Percentiles rank a stretch among this genome's conserved stretches.
These are phyloP conservation scores for Beauveria bassiana DNA, from an alignment of 2,329 filamentous ascomycete species.

Conservation along the genomic window DNA sequence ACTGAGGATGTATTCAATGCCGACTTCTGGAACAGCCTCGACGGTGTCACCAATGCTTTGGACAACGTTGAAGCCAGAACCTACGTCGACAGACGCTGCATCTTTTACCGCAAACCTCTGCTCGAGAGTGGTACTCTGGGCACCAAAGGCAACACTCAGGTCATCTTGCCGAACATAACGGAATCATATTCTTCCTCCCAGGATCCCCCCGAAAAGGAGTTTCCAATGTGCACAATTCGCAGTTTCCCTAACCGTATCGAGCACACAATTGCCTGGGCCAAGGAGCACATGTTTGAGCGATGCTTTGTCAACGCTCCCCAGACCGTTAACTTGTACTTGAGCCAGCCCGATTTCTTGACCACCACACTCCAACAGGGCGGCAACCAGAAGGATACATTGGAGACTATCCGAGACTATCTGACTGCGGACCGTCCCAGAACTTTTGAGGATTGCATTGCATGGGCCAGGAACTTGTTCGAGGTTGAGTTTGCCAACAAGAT, in stretches of 20 bases:
- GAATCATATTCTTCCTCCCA: conserved; percentile 95
- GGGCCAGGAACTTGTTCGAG: conserved; percentile 91
- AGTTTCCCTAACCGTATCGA: conserved; percentile 98
- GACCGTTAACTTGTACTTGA: conserved; percentile 88
- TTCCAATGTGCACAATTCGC: conserved; percentile 95
- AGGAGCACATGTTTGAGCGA: conserved; percentile 83
- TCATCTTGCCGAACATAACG: conserved; percentile 81
- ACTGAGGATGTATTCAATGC: conserved; percentile 95
- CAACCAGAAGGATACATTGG: conserved; percentile 87
- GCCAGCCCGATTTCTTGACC: conserved; percentile 83
- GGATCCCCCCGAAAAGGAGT: conserved; percentile 95
- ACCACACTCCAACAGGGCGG: conserved; percentile 84
- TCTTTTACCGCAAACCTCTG: conserved; percentile 96
- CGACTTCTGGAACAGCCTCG: conserved; percentile 77
- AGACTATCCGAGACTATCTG: conserved; percentile 82
- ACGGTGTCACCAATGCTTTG: conserved; percentile 92
- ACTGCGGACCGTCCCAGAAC: conserved; percentile 85
- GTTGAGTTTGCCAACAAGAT: conserved; percentile 96
- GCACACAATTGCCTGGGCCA: conserved; percentile 96
- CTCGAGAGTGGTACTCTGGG: conserved; percentile 97
- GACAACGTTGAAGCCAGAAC: conserved; percentile 97
- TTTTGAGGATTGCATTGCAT: conserved; percentile 94
- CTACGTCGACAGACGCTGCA: conserved; percentile 91
- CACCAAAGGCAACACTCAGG: conserved; percentile 97
- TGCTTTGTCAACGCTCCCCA: conserved; percentile 91